Evolutionary conservation across 2,329 filamentous ascomycete species (phyloP).

Genomic region (Colletotrichum kahawae): DNA sequence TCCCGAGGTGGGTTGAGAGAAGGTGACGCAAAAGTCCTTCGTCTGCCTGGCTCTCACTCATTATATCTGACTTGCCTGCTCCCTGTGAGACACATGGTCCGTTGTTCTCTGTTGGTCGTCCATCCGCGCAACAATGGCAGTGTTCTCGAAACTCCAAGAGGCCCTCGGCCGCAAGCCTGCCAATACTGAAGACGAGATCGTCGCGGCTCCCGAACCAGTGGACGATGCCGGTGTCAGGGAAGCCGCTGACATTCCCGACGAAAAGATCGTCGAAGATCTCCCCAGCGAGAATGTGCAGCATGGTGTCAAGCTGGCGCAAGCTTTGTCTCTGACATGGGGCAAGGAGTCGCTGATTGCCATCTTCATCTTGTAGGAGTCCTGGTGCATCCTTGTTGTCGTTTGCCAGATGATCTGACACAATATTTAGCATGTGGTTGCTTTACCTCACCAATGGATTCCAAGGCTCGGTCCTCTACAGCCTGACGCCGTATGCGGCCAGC

Average conservation of each 20-base stretch:
- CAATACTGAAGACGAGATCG: neutral
- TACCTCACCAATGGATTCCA: constrained; percentile 57
- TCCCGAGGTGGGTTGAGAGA: neutral
- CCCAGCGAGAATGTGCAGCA: constrained; percentile 21
- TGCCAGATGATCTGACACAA: neutral
- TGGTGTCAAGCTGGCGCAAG: constrained; percentile 28
- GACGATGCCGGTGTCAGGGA: neutral
- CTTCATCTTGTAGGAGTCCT: constrained; percentile 14
- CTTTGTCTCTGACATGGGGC: constrained; percentile 27
- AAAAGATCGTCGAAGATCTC: neutral
- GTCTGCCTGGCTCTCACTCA: neutral
- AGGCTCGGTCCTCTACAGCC: constrained; percentile 42
- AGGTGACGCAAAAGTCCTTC: neutral
- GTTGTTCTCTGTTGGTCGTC: neutral
- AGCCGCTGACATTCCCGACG: neutral
- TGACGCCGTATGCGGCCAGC: constrained; percentile 54
- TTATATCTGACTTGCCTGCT: neutral
- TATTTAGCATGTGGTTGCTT: constrained; percentile 35
- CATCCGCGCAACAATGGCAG: neutral
- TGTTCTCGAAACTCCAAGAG: neutral
- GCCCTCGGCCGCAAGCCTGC: neutral
- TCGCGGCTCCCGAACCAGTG: neutral
- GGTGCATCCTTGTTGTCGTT: neutral
- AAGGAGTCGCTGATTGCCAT: constrained; percentile 24
- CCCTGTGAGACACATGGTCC: neutral